phyloP scores from a whole-genome alignment of 2,329 filamentous ascomycete species.

The Emericellopsis cladophorae region DNA sequence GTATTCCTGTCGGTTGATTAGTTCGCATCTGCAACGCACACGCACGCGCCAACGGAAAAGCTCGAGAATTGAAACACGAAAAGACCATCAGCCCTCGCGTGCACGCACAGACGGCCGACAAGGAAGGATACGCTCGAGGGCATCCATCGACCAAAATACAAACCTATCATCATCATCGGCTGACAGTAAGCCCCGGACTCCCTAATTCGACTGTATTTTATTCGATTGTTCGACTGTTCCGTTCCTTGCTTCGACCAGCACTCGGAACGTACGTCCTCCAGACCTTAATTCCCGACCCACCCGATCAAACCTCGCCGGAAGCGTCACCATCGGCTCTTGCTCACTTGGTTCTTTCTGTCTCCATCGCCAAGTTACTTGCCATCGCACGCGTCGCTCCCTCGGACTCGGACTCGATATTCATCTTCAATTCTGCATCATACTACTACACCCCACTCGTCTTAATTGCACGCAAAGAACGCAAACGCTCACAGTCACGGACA shows the following conservation, averaged over 20 bases:
- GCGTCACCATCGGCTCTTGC: neutral
- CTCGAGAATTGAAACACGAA: neutral
- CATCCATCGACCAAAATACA: neutral
- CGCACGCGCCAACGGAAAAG: neutral
- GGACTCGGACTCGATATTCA: neutral
- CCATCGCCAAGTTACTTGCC: neutral
- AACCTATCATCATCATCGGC: neutral
- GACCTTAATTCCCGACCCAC: neutral
- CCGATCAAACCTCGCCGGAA: neutral
- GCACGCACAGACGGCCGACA: neutral
- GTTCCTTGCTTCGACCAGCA: conserved; percentile 3
- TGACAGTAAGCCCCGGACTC: neutral
- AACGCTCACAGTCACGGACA: neutral
- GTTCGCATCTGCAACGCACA: neutral
- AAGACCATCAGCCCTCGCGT: neutral
- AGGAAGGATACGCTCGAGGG: neutral
- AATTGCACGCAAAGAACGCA: neutral
- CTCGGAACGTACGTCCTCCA: neutral
- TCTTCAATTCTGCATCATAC: too few relatives aligned
- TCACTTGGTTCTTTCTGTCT: neutral
- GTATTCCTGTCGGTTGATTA: conserved; percentile 2
- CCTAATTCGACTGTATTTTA: conserved; percentile 4
- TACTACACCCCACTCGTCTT: neutral
- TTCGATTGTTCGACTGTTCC: neutral
- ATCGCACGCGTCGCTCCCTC: neutral